Conservation (phyloP, 129 eudicot species). For the Lactuca saligna region DNA sequence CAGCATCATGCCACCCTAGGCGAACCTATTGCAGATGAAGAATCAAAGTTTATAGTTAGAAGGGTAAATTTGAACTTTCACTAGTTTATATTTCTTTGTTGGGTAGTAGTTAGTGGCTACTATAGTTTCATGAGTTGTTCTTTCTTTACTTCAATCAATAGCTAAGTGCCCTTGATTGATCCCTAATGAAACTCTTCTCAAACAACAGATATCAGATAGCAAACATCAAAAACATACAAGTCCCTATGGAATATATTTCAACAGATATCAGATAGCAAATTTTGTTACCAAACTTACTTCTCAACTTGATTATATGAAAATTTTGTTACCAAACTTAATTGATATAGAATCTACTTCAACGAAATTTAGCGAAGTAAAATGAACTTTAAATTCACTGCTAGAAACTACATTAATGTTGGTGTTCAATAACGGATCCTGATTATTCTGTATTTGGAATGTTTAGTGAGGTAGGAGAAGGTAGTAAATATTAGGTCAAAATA, state of each 20-base stretch:
- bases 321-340: not conserved
- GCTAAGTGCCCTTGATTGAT: not conserved
- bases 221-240: not conserved
- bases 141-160: too few species aligned
- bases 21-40: slow-evolving; percentile 59
- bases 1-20: slow-evolving; percentile 99
- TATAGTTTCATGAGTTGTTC: too few species aligned
- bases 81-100: too few species aligned
- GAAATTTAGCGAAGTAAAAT: not conserved
- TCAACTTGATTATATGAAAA: not conserved
- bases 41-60: not conserved
- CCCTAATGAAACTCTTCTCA: not conserved
- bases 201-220: slow-evolving; percentile 1
- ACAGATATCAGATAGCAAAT: not conserved
- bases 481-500: slow-evolving; percentile 8
- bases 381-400: not conserved
- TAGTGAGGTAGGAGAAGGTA: not conserved
- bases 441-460: not conserved
- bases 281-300: not conserved
- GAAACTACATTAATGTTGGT: not conserved
- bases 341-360: not conserved
- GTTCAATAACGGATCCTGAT: not conserved
- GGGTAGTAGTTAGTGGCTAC: too few species aligned
- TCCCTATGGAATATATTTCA: not conserved
- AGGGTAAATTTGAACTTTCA: too few species aligned